Base-by-base conservation (phyloP, 2,329 filamentous ascomycete genomes). In the Whalleya microplaca region DNA sequence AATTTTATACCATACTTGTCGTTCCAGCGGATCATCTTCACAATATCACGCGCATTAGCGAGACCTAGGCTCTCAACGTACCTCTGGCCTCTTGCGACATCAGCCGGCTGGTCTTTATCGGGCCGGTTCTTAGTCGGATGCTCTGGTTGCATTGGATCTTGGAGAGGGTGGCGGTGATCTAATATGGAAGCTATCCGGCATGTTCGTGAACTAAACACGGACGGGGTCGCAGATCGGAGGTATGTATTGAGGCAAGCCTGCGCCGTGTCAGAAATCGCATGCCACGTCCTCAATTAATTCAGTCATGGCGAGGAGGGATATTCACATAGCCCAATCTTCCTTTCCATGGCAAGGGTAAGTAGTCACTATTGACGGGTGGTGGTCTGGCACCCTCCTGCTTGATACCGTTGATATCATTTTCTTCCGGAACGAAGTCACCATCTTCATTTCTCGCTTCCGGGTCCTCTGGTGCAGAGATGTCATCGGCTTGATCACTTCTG, bases 211-310 rank as follows among this genome's bases (percentile, higher is more conserved):
- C 88, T 90, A 73, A 97, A 98, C 1, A 98, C 86, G 0, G 94
- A 87, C 7, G 92, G 91, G 59, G 87, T 94, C 1, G 90, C 86
- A 50, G 84, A 83, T 44, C 94, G 88, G 1, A 98, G 80, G 71
- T 97, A 97, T 0, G 94, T 98, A 70, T 96, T 96, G 16, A 98
- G 77, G 69, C 93, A 97, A 10, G 94, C 92, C 90, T 84, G 53
- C 2, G 2, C 2, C 23, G 20, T 8, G 52, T 64, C 55, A 68
- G 63, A 56, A 29, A 55, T 47, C 37, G 23, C 64, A 32, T 64
- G 51, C 12, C 55, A 23, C 42, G 29, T 29, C 19, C 40, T 16
- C 9, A 18, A 32, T 27, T 45, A 21, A 49, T 23, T 52, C 48
- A 51, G 50, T 51, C 40, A 54, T 47, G 50, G 43, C 14, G 18